A percentile compares a stretch with the other conserved stretches of the same genome.
These are phyloP conservation scores for Parvularia atlantis DNA, from an alignment of 78 protist species.

Conservation along the genomic window DNA sequence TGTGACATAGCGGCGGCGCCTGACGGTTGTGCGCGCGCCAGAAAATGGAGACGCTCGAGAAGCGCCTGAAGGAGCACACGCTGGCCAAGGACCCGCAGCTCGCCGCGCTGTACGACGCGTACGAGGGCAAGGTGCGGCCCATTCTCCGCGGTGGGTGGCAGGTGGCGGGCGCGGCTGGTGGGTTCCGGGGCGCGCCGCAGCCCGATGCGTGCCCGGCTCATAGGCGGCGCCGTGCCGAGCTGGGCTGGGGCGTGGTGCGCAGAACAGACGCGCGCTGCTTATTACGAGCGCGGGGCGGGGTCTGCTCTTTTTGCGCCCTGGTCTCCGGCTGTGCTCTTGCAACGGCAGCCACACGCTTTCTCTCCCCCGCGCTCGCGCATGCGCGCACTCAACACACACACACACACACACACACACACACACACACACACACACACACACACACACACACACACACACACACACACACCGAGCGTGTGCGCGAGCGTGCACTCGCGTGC, in stretches of 20 bases:
- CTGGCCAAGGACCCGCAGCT: not conserved
- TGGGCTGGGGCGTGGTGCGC: not conserved
- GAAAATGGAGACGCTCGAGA: constrained; percentile 35
- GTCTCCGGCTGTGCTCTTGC: not conserved
- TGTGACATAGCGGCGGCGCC: not conserved
- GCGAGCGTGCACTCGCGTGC: no score
- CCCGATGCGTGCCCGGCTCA: not conserved
- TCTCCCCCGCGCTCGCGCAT: no score
- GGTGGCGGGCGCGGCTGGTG: no score
- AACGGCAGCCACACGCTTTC: not conserved
- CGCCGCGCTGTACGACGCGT: not conserved
- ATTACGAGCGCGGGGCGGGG: no score
- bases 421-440: constrained; percentile 7
- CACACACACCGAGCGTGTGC: no score
- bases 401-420: constrained; percentile 9
- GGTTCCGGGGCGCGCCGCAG: no score
- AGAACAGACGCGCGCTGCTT: not conserved
- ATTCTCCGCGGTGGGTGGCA: no score
- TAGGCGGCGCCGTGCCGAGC: not conserved
- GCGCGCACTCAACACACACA: not conserved
- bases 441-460: no score
- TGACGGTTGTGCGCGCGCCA: not conserved
- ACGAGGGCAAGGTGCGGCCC: not conserved
- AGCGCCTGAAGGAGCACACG: constrained; percentile 13
- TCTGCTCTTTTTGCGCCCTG: not conserved